Percentiles rank a stretch among this genome's conserved stretches.
phyloP scores from a whole-genome alignment of 169 alveolate genomes.

The Cryptosporidium xiaoi region DNA sequence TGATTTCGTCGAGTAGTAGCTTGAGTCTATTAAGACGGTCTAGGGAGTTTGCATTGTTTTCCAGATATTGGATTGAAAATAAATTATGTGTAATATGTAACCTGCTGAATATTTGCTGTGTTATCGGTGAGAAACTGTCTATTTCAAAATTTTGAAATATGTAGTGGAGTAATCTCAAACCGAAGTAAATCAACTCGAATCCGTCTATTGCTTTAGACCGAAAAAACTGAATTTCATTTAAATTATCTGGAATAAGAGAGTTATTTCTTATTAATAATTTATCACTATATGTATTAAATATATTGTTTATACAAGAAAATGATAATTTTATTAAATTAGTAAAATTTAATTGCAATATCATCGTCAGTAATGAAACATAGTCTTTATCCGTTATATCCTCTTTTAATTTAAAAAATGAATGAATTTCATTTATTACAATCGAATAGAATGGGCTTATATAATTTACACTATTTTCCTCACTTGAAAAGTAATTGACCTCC shows the following conservation, averaged over 20 bases:
- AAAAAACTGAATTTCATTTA: slow-evolving; percentile 7
- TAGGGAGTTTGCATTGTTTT: neutral
- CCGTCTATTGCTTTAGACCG: slow-evolving; percentile 26
- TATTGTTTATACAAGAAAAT: slow-evolving; percentile 20
- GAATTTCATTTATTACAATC: slow-evolving; percentile 4
- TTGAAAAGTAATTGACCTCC: slow-evolving; percentile 32
- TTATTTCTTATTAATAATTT: slow-evolving; percentile 8
- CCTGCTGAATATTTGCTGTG: slow-evolving; percentile 4
- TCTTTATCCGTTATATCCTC: neutral
- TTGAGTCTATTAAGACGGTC: neutral
- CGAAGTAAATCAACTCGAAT: slow-evolving; percentile 6
- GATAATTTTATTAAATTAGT: slow-evolving; percentile 35
- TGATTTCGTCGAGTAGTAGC: slow-evolving; percentile 18
- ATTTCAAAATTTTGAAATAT: slow-evolving; percentile 3
- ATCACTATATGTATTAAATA: neutral
- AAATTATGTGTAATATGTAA: slow-evolving; percentile 10
- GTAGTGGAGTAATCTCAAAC: slow-evolving; percentile 25
- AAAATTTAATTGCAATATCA: slow-evolving; percentile 15
- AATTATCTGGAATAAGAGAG: slow-evolving; percentile 29
- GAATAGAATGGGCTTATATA: slow-evolving; percentile 27
- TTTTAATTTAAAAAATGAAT: slow-evolving; percentile 8
- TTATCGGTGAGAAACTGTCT: slow-evolving; percentile 1
- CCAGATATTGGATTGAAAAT: slow-evolving; percentile 22
- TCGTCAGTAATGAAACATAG: neutral
- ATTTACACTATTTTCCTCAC: slow-evolving; percentile 6